Conservation (phyloP, 2,329 filamentous ascomycete species). For the Xylariaceae sp. region DNA sequence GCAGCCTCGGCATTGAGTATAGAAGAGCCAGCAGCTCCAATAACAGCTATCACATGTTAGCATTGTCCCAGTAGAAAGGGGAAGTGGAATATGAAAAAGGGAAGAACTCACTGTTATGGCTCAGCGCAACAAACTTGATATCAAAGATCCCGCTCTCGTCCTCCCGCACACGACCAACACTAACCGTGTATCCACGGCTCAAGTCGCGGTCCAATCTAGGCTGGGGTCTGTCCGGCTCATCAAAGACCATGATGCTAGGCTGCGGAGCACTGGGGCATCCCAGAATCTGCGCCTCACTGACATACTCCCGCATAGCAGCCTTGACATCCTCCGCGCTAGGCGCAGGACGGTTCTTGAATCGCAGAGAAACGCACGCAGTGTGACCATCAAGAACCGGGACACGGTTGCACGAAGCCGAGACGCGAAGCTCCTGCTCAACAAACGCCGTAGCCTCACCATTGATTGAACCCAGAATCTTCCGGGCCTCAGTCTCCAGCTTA, state of each 20-base stretch:
- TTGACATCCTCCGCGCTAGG: constrained; percentile 73
- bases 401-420: constrained; percentile 86
- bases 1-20: constrained; percentile 93
- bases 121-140: constrained; percentile 88
- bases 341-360: constrained; percentile 69
- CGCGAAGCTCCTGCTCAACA: constrained; percentile 67
- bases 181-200: constrained; percentile 81
- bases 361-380: constrained; percentile 85
- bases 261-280: constrained; percentile 83
- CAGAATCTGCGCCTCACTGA: constrained; percentile 72
- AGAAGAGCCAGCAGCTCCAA: constrained; percentile 92
- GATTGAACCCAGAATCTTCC: constrained; percentile 82
- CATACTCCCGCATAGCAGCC: constrained; percentile 73
- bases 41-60: constrained; percentile 55
- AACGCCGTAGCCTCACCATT: constrained; percentile 69
- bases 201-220: constrained; percentile 84
- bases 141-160: constrained; percentile 89
- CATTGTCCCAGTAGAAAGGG: neutral
- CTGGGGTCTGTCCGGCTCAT: constrained; percentile 85
- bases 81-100: neutral
- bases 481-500: constrained; percentile 90
- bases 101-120: constrained; percentile 60
- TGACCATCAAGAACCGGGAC: constrained; percentile 95
- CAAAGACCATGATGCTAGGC: constrained; percentile 79
- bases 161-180: constrained; percentile 79